phyloP scores from a whole-genome alignment of 148 eudicot species.

The Pouteria glomerata region DNA sequence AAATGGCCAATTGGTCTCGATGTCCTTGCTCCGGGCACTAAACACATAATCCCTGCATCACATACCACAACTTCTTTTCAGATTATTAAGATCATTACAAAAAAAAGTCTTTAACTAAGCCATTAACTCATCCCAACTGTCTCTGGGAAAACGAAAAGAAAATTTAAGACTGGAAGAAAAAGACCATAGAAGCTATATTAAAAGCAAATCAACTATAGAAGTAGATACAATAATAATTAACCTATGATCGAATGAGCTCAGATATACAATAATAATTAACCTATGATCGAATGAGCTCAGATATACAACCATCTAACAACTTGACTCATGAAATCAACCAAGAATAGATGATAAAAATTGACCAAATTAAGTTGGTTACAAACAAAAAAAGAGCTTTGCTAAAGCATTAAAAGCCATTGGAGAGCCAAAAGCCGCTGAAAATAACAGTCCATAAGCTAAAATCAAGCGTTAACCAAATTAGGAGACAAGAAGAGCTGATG shows the following conservation, averaged over 20 bases:
- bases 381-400: slow-evolving; percentile 5
- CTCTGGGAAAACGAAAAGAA: neutral
- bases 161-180: neutral
- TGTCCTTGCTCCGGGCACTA: slow-evolving; percentile 61
- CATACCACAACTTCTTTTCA: slow-evolving; percentile 8
- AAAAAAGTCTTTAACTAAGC: too few relatives aligned
- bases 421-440: neutral
- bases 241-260: neutral
- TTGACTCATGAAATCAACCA: slow-evolving; percentile 10
- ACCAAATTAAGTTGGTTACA: neutral
- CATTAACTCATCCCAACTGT: too few relatives aligned
- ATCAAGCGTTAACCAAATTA: too few relatives aligned
- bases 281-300: neutral
- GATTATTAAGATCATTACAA: slow-evolving; percentile 1
- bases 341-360: neutral
- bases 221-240: neutral
- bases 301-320: too few relatives aligned
- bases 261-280: neutral
- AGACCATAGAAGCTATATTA: too few relatives aligned
- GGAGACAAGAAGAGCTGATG: too few relatives aligned
- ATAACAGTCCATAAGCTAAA: neutral
- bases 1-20: slow-evolving; percentile 77
- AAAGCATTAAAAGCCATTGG: neutral
- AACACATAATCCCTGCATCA: slow-evolving; percentile 73
- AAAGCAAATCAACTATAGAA: too few relatives aligned